A percentile compares a stretch with the other conserved stretches of the same genome.
Evolutionary conservation across 768 basidiomycete species (phyloP).

Genomic region (Dacryopinax primogenitus): DNA sequence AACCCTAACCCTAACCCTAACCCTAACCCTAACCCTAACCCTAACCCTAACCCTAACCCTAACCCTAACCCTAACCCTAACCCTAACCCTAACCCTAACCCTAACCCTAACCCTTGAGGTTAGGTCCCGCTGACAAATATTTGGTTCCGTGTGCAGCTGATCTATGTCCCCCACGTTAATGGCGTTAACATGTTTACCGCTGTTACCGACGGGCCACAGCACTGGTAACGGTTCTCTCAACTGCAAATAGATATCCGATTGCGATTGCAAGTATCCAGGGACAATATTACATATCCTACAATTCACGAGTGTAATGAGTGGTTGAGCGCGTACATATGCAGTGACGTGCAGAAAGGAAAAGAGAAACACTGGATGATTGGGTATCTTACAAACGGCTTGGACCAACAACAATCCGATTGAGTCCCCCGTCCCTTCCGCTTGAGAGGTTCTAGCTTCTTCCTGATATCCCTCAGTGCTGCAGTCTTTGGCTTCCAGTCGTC

Average conservation of each 20-base stretch:
- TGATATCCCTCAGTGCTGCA: constrained; percentile 31
- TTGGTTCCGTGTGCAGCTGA: not conserved
- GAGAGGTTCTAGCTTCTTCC: constrained; percentile 21
- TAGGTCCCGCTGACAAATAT: too few relatives aligned
- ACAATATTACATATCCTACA: too few relatives aligned
- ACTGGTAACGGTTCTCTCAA: too few relatives aligned
- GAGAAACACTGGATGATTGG: too few relatives aligned
- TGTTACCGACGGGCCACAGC: too few relatives aligned
- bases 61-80: not conserved
- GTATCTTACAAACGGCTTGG: not conserved
- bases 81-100: not conserved
- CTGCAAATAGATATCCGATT: too few relatives aligned
- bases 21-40: not conserved
- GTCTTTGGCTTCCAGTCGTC: constrained; percentile 82
- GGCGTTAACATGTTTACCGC: too few relatives aligned
- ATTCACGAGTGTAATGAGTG: too few relatives aligned
- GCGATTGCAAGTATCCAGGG: too few relatives aligned
- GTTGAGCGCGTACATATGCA: too few relatives aligned
- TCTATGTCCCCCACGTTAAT: not conserved
- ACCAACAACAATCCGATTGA: not conserved
- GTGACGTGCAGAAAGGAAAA: too few relatives aligned
- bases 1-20: not conserved
- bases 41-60: not conserved
- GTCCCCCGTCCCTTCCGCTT: constrained; percentile 6
- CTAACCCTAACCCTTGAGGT: too few relatives aligned